A percentile compares a stretch with the other conserved stretches of the same genome.
phyloP scores from a whole-genome alignment of 345 rosid genomes.

The Combretum micranthum region DNA sequence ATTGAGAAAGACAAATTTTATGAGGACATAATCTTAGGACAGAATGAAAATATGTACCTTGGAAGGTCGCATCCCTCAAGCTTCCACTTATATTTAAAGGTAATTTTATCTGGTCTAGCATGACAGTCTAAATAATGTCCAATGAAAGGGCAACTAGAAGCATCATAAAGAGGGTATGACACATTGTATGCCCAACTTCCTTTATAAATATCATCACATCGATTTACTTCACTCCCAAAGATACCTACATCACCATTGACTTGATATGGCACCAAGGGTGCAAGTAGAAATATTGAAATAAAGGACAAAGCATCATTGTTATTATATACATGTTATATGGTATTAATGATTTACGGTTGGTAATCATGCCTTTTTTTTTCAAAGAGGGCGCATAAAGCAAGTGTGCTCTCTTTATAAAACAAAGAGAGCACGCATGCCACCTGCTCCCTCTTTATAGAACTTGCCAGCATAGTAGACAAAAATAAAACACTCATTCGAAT shows the following conservation, averaged over 20 bases:
- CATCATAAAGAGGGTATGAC: conserved; percentile 59
- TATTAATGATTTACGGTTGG: too few relatives aligned
- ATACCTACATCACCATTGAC: background rate
- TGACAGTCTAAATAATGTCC: conserved; percentile 64
- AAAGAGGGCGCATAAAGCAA: too few relatives aligned
- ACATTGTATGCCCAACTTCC: conserved; percentile 63
- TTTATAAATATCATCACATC: conserved; percentile 46
- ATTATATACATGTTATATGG: too few relatives aligned
- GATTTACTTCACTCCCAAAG: background rate
- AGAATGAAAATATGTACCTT: conserved; percentile 24
- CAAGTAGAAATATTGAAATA: too few relatives aligned
- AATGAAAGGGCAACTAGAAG: conserved; percentile 54
- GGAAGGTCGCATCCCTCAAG: conserved; percentile 53
- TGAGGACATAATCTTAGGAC: background rate
- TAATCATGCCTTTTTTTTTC: too few relatives aligned
- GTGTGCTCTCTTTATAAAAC: too few relatives aligned
- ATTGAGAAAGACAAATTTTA: too few relatives aligned
- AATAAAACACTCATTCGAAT: too few relatives aligned
- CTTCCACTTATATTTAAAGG: conserved; percentile 65
- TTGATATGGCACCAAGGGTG: background rate
- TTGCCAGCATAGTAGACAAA: too few relatives aligned
- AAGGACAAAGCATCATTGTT: too few relatives aligned
- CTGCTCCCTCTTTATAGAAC: too few relatives aligned
- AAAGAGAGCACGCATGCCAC: too few relatives aligned
- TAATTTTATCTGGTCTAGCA: conserved; percentile 67